These are phyloP conservation scores for Macaranga tanarius DNA, from an alignment of 441 rosid species.

Conservation along the genomic window DNA sequence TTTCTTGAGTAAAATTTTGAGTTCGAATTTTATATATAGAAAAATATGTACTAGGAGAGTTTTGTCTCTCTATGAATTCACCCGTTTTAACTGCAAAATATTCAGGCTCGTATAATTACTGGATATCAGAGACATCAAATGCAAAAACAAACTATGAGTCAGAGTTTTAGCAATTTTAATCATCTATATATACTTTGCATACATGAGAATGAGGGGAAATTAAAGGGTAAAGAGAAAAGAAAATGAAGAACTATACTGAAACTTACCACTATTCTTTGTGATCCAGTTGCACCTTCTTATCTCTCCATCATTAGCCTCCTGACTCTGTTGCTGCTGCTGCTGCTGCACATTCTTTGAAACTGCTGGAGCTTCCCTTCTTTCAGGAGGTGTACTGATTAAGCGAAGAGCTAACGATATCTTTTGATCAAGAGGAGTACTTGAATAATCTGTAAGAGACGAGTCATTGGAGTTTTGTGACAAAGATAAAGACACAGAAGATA, in stretches of 20 bases:
- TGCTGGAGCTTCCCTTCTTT: slow-evolving; percentile 39
- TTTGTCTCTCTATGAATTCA: too few relatives aligned
- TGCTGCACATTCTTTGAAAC: slow-evolving; percentile 35
- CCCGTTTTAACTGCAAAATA: too few relatives aligned
- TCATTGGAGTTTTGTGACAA: slow-evolving; percentile 82
- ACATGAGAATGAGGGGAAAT: not conserved
- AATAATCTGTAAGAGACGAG: slow-evolving; percentile 58
- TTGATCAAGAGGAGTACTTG: slow-evolving; percentile 50
- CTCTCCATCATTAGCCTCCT: slow-evolving; percentile 46
- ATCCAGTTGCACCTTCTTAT: slow-evolving; percentile 84
- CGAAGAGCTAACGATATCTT: slow-evolving; percentile 58
- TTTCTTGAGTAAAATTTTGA: too few relatives aligned
- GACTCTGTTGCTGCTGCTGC: slow-evolving; percentile 34
- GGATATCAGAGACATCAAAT: too few relatives aligned
- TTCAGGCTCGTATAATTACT: too few relatives aligned
- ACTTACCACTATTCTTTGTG: slow-evolving; percentile 77
- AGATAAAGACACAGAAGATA: slow-evolving; percentile 75
- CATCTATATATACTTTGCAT: not conserved
- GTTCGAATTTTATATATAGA: too few relatives aligned
- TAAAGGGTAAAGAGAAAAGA: too few relatives aligned
- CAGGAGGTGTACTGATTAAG: slow-evolving; percentile 41
- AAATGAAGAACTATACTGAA: not conserved
- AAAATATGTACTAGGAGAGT: too few relatives aligned
- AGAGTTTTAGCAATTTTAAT: not conserved
- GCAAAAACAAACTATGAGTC: too few relatives aligned